These are phyloP conservation scores for Pichia sp. DNA, from an alignment of 1,139 yeast genomes.

Conservation along the genomic window DNA sequence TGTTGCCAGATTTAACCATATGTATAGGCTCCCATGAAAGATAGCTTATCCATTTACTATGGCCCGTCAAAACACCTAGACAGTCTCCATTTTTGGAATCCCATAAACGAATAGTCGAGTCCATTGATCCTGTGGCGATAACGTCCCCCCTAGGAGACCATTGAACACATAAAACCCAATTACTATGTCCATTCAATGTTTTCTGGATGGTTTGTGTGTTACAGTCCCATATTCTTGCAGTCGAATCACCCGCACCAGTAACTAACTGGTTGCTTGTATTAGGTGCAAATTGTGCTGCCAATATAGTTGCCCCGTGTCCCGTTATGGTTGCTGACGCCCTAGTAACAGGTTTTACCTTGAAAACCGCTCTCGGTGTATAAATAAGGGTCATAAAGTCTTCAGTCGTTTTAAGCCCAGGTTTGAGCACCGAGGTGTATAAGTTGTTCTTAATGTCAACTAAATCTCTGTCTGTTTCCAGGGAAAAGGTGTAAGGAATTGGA, in stretches of 20 bases:
- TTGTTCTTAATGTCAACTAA: conserved; percentile 74
- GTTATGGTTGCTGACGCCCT: conserved; percentile 89
- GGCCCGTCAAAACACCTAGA: conserved; percentile 78
- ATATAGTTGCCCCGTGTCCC: conserved; percentile 91
- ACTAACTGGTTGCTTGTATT: conserved; percentile 81
- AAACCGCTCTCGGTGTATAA: conserved; percentile 92
- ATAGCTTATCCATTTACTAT: conserved; percentile 83
- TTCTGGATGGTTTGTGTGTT: conserved; percentile 87
- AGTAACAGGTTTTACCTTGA: conserved; percentile 88
- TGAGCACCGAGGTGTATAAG: conserved; percentile 71
- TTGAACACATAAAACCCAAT: conserved; percentile 92
- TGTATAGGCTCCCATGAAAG: conserved; percentile 95
- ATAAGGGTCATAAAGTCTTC: conserved; percentile 91
- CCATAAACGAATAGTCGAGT: conserved; percentile 84
- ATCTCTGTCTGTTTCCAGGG: conserved; percentile 51
- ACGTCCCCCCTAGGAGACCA: conserved; percentile 91
- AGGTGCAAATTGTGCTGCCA: conserved; percentile 93
- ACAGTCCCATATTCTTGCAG: conserved; percentile 98
- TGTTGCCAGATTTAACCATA: conserved; percentile 57
- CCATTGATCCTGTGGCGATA: conserved; percentile 97
- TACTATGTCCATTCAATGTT: conserved; percentile 78
- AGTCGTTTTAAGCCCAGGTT: conserved; percentile 83
- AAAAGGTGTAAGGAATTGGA: conserved; percentile 86
- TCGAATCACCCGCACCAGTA: conserved; percentile 94
- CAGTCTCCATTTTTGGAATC: conserved; percentile 71